These are phyloP conservation scores for Flaveria linearis DNA, from an alignment of 129 eudicot genomes.

Conservation along the genomic window DNA sequence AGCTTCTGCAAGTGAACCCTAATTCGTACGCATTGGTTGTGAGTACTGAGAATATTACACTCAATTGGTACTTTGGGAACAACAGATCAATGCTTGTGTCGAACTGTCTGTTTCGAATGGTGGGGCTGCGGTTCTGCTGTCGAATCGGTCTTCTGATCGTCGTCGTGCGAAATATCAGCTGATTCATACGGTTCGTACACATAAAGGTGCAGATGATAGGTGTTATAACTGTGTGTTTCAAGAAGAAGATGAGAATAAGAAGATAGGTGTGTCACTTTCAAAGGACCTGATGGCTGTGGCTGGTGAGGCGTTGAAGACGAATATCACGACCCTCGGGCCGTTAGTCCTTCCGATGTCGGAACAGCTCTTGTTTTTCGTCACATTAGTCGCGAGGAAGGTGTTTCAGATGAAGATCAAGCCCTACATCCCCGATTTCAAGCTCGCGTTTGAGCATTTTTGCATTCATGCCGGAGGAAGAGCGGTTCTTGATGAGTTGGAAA, in stretches of 20 bases:
- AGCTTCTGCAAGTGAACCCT: constrained; percentile 70
- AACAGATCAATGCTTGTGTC: constrained; percentile 71
- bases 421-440: constrained; percentile 72
- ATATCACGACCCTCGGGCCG: constrained; percentile 74
- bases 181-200: constrained; percentile 70
- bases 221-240: constrained; percentile 67
- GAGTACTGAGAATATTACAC: constrained; percentile 70
- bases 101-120: constrained; percentile 76
- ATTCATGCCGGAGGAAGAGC: constrained; percentile 76
- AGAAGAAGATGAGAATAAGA: constrained; percentile 52
- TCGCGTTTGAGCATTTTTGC: constrained; percentile 77
- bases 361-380: constrained; percentile 58
- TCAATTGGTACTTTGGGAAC: constrained; percentile 73
- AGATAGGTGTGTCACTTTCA: constrained; percentile 58
- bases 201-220: constrained; percentile 68
- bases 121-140: constrained; percentile 75
- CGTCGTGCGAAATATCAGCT: constrained; percentile 66
- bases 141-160: constrained; percentile 58
- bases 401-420: constrained; percentile 72
- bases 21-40: constrained; percentile 68
- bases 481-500: constrained; percentile 65
- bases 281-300: constrained; percentile 77
- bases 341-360: constrained; percentile 81
- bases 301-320: constrained; percentile 68
- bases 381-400: constrained; percentile 57